A percentile compares a stretch with the other conserved stretches of the same genome.
phyloP scores from a whole-genome alignment of 1,284 basidiomycete species.

The Tetrapyrgos nigripes region DNA sequence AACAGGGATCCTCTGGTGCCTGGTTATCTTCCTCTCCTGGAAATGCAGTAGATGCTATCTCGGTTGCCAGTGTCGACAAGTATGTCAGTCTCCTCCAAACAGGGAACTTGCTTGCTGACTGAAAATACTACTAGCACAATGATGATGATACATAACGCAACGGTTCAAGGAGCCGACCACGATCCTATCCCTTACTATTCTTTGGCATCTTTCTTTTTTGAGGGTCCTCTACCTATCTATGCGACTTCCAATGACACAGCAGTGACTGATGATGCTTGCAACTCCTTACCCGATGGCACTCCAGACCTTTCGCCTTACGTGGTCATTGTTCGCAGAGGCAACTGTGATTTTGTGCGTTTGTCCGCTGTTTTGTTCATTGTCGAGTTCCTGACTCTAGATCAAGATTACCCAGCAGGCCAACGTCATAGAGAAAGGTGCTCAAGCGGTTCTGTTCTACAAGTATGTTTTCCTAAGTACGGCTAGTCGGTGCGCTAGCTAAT shows the following conservation, averaged over 20 bases:
- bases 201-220: conserved; percentile 43
- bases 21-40: conserved; percentile 48
- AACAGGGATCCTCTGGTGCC: conserved; percentile 38
- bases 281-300: conserved; percentile 49
- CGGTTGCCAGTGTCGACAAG: conserved; percentile 49
- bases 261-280: conserved; percentile 53
- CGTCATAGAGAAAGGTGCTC: conserved; percentile 43
- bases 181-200: conserved; percentile 49
- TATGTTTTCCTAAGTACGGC: conserved; percentile 21
- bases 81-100: conserved; percentile 9
- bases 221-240: conserved; percentile 45
- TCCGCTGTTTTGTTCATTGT: not conserved
- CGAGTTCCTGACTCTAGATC: not conserved
- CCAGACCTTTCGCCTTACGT: conserved; percentile 50
- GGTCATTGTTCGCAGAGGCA: conserved; percentile 54
- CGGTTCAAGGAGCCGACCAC: conserved; percentile 44
- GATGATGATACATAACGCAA: conserved; percentile 46
- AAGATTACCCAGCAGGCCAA: conserved; percentile 44
- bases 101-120: not conserved
- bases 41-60: conserved; percentile 46
- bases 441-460: conserved; percentile 45
- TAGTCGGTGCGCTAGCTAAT: not conserved
- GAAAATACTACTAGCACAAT: conserved; percentile 31
- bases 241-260: conserved; percentile 50
- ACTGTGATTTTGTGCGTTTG: conserved; percentile 45